phyloP scores from a whole-genome alignment of 768 basidiomycete species.

The Gautieria morchelliformis region DNA sequence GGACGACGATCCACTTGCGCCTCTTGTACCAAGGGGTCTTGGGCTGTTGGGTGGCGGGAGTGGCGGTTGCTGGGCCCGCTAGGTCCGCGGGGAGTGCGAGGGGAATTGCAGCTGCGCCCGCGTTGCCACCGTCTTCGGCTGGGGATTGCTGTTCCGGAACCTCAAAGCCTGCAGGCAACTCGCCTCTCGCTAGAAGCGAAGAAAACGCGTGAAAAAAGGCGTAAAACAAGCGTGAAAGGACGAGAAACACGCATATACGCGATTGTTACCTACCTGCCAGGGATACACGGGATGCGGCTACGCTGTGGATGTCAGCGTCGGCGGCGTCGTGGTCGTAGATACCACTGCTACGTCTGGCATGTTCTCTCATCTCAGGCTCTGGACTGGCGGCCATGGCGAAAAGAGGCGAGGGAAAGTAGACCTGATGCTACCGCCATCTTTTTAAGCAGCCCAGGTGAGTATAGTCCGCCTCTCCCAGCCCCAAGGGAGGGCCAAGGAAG shows the following conservation, averaged over 20 bases:
- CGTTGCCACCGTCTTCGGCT: conserved; percentile 7
- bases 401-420: not conserved
- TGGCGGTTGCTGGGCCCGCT: not conserved
- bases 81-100: conserved; percentile 3
- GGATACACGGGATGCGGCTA: not conserved
- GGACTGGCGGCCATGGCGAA: not conserved
- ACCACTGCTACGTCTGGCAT: not conserved
- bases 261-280: not conserved
- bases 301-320: not conserved
- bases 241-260: not conserved
- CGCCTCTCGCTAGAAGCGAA: not conserved
- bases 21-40: conserved; percentile 45
- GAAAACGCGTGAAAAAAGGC: not conserved
- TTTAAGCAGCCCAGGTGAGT: not conserved
- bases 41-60: conserved; percentile 3
- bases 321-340: not conserved
- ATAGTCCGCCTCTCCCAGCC: too few species aligned
- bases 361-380: not conserved
- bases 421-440: not conserved
- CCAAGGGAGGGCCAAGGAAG: too few species aligned
- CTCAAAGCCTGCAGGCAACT: not conserved
- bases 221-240: not conserved
- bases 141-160: not conserved
- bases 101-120: conserved; percentile 3
- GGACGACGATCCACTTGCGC: conserved; percentile 53